These are phyloP conservation scores for Sequoiadendron giganteum DNA, from an alignment of 75 land plant species.

Conservation along the genomic window DNA sequence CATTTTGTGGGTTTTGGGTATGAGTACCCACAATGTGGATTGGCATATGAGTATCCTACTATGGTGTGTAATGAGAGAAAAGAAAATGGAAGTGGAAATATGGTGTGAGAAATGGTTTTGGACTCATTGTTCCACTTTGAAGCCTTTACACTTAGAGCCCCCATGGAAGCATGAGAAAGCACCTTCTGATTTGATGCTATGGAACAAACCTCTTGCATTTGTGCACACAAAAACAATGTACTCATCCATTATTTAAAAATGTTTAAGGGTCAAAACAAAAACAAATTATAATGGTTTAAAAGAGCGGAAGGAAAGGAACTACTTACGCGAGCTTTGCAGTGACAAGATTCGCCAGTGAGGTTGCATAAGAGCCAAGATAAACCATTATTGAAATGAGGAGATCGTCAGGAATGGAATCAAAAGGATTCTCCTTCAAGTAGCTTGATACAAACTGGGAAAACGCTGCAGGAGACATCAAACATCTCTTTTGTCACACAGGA, in stretches of 20 bases:
- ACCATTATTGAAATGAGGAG: constrained; percentile 22
- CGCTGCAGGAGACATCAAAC: background rate
- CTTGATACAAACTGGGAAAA: background rate
- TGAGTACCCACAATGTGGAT: no score
- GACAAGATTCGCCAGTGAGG: constrained; percentile 27
- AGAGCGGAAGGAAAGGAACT: background rate
- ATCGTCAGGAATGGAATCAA: constrained; percentile 23
- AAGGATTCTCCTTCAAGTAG: constrained; percentile 8
- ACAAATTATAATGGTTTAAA: background rate
- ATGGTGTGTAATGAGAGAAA: no score
- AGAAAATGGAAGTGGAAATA: no score
- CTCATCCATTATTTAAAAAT: background rate
- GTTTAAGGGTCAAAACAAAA: background rate
- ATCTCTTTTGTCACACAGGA: background rate
- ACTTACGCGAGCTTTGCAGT: constrained; percentile 25
- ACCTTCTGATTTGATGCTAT: constrained; percentile 16
- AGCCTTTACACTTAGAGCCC: constrained; percentile 19
- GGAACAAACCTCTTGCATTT: constrained; percentile 20
- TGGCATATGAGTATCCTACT: no score
- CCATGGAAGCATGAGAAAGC: constrained; percentile 6
- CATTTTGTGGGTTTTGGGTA: no score
- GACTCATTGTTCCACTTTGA: constrained; percentile 16
- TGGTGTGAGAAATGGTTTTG: no score
- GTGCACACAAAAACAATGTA: background rate
- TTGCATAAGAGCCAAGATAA: constrained; percentile 18